Base-by-base conservation (phyloP, 257 asterid species). In the Oldenlandia corymbosa region DNA sequence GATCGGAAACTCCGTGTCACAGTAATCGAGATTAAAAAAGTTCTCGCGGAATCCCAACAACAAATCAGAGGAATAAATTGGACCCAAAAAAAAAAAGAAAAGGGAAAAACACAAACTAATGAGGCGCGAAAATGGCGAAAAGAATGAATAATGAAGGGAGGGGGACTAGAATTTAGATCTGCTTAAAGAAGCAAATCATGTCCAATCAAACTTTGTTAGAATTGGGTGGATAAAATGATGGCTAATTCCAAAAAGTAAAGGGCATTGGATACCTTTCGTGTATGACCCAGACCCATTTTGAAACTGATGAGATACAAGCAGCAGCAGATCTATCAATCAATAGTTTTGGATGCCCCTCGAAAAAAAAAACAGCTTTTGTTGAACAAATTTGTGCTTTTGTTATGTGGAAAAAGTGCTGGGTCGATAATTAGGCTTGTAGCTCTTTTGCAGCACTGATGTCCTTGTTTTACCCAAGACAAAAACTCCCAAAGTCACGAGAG, bases 231-330 rank as follows among this genome's bases (percentile, higher is more conserved):
- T 3, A 53, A 16, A 43, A 31, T 9, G 60, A 49, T 1, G 66
- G 27, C 1, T 5, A 30, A 41, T 51, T 0, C 53, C 52, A 30
- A 5, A 54, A 20, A 28, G 43, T 27, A 2, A 13, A 60, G 42
- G 31, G 37, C 70, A 63, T 70, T 36, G 75, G 70, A 71, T 71
- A 59, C 75, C 61, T 64, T 71, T 37, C 41, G 18, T 69, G 71
- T 57, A 55, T 48, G 70, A 20, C 48, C 60, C 51, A 36, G 70
- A 47, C 54, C 70, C 65, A 57, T 48, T n/a, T n/a, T 9, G 46
- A 32, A 60, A 8, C 7, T 47, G 17, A 47, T n/a, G 61, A 48
- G 21, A 24, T n/a, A 23, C 20, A 20, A 46, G 20, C 17, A 23
- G 30, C n/a, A 46, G 6, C 65, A 62, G 75, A 71, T 71, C 75